Base-by-base conservation (phyloP, 2,329 filamentous ascomycete genomes). In the Cadophora sp. region DNA sequence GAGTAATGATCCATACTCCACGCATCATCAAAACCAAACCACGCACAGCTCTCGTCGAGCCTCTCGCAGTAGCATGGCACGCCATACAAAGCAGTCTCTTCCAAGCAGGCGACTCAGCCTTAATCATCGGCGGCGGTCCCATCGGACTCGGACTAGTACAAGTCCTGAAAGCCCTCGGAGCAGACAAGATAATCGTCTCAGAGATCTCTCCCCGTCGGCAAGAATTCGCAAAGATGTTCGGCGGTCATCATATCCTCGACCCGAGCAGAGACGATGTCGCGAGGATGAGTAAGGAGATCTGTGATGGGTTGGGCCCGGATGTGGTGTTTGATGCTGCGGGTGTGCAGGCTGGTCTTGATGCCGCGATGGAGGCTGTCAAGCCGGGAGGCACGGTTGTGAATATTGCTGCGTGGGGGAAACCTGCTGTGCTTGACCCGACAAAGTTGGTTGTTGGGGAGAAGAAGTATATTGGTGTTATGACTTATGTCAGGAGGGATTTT, bases 51-150 rank as follows among this genome's bases (percentile, higher is more conserved):
- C 78, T 87, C 36, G 79, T 86, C 55, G 84, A 86, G 71, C 84
- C 84, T 1, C 76, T 87, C 0, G 80, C 84, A 4, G 84, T 87
- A 0, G 84, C 82, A 18, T 87, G 83, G 83, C 84, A 86, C 70
- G 83, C 84, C 1, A 82, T 86, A 41, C 81, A 82, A 51, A 79
- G 82, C 62, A 83, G 81, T 47, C 80, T 81, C 0, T 83, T 81
- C 76, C 81, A 83, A 69, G 73, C 76, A 6, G 81, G 79, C 20
- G 79, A 84, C 64, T 74, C 79, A 0, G 83, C 79, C 0, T 75
- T 87, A 20, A 78, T 87, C 18, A 76, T 86, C 1, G 84, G 84
- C n/a, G 83, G 82, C 20, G 84, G 84, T 1, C 84, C 84, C 0
- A 85, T 86, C 66, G 84, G 84, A 13, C 79, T 86, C 8, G 78